A percentile compares a stretch with the other conserved stretches of the same genome.
Conservation (phyloP, 805 yeast genomes). For the Candida arabinofermentans region DNA sequence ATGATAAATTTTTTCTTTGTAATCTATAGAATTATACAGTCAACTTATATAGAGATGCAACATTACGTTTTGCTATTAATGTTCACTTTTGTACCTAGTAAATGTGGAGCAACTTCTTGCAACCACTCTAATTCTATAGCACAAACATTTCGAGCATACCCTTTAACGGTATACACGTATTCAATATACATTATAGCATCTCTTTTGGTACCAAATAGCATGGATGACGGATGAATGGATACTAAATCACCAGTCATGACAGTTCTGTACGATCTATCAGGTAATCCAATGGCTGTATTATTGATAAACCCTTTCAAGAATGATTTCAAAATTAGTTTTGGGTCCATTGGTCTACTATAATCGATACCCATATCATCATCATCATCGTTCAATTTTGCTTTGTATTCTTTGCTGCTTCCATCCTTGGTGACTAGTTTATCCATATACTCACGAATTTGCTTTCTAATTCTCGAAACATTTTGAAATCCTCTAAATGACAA, state of each 20-base stretch:
- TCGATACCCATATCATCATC: slow-evolving; percentile 16
- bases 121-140: slow-evolving; percentile 81
- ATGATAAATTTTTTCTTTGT: too few species aligned
- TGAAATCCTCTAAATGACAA: slow-evolving; percentile 76
- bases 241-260: slow-evolving; percentile 79
- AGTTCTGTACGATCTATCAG: slow-evolving; percentile 89
- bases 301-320: slow-evolving; percentile 81
- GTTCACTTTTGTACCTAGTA: slow-evolving; percentile 40
- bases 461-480: slow-evolving; percentile 70
- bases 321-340: slow-evolving; percentile 62
- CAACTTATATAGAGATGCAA: not conserved
- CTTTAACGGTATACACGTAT: slow-evolving; percentile 88
- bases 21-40: not conserved
- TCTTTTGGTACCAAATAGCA: slow-evolving; percentile 73
- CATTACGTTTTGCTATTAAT: slow-evolving; percentile 3
- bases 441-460: slow-evolving; percentile 73
- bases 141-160: slow-evolving; percentile 88
- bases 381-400: slow-evolving; percentile 25
- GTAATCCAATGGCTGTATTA: slow-evolving; percentile 91
- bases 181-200: slow-evolving; percentile 95
- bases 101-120: slow-evolving; percentile 72
- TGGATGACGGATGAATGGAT: slow-evolving; percentile 86
- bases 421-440: slow-evolving; percentile 38
- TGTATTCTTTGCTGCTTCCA: slow-evolving; percentile 25
- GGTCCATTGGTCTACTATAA: slow-evolving; percentile 39